Conservation (phyloP, 73 alveolate genomes). For the Paramecium octaurelia region DNA sequence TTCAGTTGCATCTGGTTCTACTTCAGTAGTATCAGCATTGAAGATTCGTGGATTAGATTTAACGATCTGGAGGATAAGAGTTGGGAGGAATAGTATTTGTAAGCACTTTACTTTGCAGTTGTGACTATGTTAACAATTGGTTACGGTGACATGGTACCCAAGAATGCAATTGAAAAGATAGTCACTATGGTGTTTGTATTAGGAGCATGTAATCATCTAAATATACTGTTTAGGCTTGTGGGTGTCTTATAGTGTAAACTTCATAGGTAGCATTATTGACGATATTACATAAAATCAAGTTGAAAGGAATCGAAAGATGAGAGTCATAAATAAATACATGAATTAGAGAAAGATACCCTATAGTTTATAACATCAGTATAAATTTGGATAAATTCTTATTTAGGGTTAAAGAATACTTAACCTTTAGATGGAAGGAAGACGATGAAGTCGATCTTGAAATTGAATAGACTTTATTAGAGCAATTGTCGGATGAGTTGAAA, state of each 20-base stretch:
- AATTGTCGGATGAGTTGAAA: conserved; percentile 36
- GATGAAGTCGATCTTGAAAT: conserved; percentile 40
- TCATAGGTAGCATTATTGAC: conserved; percentile 16
- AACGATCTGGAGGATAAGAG: not conserved
- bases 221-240: not conserved
- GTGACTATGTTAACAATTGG: conserved; percentile 42
- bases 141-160: conserved; percentile 42
- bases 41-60: not conserved
- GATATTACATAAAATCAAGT: conserved; percentile 35
- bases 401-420: conserved; percentile 33
- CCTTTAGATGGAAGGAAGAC: conserved; percentile 40
- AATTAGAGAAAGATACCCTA: not conserved
- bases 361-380: conserved; percentile 3
- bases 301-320: conserved; percentile 15
- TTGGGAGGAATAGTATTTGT: conserved; percentile 11
- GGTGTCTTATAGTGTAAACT: conserved; percentile 2
- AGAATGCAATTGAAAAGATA: not conserved
- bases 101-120: conserved; percentile 30
- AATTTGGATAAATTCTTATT: not conserved
- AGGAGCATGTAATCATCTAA: not conserved
- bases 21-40: not conserved
- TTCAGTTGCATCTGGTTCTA: conserved; percentile 40
- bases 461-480: not conserved
- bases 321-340: conserved; percentile 33
- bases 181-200: not conserved